These are phyloP conservation scores for Apiospora pterosperma DNA, from an alignment of 2,329 filamentous ascomycete species.

Conservation along the genomic window DNA sequence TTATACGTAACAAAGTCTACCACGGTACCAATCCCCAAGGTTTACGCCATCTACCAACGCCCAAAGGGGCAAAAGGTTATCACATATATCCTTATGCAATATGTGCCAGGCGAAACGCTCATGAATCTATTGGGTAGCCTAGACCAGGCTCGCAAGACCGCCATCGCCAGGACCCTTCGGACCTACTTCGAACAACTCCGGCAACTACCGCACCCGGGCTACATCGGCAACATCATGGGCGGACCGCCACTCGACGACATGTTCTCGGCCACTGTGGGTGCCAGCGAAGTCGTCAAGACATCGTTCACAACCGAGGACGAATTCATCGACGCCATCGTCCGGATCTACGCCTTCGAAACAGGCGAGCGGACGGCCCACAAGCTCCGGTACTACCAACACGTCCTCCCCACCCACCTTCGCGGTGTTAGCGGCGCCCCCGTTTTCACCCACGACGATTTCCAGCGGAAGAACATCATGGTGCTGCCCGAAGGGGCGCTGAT, in stretches of 20 bases:
- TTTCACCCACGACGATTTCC: not conserved
- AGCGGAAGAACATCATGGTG: not conserved
- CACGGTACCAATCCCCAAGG: constrained; percentile 14
- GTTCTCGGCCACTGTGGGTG: not conserved
- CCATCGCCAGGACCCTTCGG: constrained; percentile 7
- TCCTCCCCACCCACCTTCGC: not conserved
- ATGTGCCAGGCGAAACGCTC: constrained; percentile 8
- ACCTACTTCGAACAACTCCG: constrained; percentile 9
- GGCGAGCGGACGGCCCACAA: not conserved
- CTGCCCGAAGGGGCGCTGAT: not conserved
- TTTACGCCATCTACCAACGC: constrained; percentile 18
- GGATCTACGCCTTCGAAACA: not conserved
- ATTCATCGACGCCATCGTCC: not conserved
- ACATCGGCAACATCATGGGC: not conserved
- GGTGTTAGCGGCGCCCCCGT: not conserved
- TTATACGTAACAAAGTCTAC: constrained; percentile 15
- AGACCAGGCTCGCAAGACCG: constrained; percentile 5
- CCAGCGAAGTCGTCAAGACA: not conserved
- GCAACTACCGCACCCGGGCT: constrained; percentile 7
- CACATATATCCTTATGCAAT: constrained; percentile 12
- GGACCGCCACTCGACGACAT: not conserved
- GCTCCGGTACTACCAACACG: not conserved
- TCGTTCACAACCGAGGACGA: not conserved
- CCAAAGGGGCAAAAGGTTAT: not conserved
- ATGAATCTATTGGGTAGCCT: constrained; percentile 5